Evolutionary conservation across 495 filamentous ascomycete genomes (phyloP).

Genomic region (Hyaloscypha finlandica): DNA sequence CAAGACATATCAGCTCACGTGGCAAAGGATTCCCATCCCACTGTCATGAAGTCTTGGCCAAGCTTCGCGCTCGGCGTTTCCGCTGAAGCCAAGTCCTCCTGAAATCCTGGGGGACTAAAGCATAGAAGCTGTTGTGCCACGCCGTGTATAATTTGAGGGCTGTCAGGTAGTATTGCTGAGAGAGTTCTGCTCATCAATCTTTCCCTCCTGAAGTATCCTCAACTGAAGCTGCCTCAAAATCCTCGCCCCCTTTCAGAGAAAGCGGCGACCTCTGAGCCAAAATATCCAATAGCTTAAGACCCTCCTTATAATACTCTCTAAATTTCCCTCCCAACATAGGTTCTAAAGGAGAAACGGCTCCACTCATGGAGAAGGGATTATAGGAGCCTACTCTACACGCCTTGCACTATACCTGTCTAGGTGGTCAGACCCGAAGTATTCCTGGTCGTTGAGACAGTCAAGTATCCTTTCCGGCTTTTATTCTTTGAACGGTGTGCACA

Average conservation of each 20-base stretch:
- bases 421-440: constrained; percentile 26
- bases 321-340: background rate
- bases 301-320: background rate
- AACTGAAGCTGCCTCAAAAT: constrained; percentile 5
- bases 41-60: background rate
- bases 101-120: too few relatives aligned
- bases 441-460: constrained; percentile 36
- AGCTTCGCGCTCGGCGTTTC: background rate
- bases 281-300: constrained; percentile 1
- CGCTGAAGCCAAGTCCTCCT: background rate
- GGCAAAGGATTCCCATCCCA: background rate
- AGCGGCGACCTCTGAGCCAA: background rate
- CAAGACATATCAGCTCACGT: constrained; percentile 1
- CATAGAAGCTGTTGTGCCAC: too few relatives aligned
- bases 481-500: constrained; percentile 10
- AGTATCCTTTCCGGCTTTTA: constrained; percentile 14
- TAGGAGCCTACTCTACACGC: constrained; percentile 9
- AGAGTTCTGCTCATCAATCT: background rate
- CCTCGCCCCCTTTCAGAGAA: constrained; percentile 3
- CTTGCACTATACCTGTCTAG: constrained; percentile 38
- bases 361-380: background rate
- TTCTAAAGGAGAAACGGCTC: background rate
- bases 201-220: background rate
- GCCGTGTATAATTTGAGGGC: too few relatives aligned
- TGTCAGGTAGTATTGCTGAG: background rate